Evolutionary conservation across 2,329 filamentous ascomycete species (phyloP).

Genomic region (Talaromyces sp.): DNA sequence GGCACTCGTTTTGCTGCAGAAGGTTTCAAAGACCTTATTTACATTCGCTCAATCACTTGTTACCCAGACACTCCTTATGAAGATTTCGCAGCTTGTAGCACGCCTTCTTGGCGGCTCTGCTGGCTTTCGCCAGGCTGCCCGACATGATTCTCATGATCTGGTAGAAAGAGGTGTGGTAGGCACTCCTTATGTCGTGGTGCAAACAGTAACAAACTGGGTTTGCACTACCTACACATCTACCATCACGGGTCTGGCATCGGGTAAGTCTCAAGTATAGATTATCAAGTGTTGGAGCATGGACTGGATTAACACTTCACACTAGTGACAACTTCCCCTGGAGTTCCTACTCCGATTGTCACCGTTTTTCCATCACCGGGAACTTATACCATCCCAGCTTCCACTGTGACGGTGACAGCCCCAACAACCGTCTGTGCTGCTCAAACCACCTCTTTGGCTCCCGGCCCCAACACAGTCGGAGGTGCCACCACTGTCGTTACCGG

Average conservation of each 20-base stretch:
- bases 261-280: background rate
- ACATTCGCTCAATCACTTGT: conserved; percentile 17
- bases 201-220: conserved; percentile 32
- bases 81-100: conserved; percentile 23
- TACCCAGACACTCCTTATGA: conserved; percentile 1
- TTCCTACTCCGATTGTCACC: conserved; percentile 18
- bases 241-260: conserved; percentile 31
- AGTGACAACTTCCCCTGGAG: conserved; percentile 16
- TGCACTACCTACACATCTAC: conserved; percentile 38
- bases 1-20: conserved; percentile 58
- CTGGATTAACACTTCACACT: background rate
- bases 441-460: conserved; percentile 60
- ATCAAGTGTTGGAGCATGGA: background rate
- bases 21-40: conserved; percentile 5
- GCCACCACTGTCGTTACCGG: conserved; percentile 67
- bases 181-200: conserved; percentile 10
- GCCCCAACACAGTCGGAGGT: conserved; percentile 67
- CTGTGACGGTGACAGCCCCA: conserved; percentile 56
- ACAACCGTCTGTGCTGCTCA: conserved; percentile 66
- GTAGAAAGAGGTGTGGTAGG: conserved; percentile 16
- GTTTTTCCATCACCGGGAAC: conserved; percentile 11
- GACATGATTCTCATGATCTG: conserved; percentile 9
- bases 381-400: conserved; percentile 44
- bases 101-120: conserved; percentile 12
- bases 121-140: background rate